phyloP scores from a whole-genome alignment of 768 basidiomycete genomes.

The Tricholoma sp. region DNA sequence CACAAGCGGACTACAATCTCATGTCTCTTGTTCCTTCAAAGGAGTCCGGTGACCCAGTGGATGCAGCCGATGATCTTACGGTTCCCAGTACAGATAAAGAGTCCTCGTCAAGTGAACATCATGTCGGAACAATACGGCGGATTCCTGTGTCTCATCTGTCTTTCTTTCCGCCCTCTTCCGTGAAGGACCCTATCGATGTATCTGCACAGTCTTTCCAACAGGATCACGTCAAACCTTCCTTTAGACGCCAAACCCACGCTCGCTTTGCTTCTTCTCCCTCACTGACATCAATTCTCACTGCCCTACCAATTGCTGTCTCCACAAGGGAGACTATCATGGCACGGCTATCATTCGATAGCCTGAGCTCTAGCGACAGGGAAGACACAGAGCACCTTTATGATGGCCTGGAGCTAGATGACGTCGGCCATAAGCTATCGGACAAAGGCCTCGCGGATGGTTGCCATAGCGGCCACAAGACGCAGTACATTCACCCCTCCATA shows the following conservation, averaged over 20 bases:
- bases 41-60: slow-evolving; percentile 13
- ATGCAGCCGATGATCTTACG: slow-evolving; percentile 4
- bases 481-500: background rate
- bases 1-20: slow-evolving; percentile 18
- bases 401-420: slow-evolving; percentile 43
- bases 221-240: background rate
- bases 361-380: slow-evolving; percentile 37
- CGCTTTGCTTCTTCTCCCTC: slow-evolving; percentile 30
- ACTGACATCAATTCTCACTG: slow-evolving; percentile 38
- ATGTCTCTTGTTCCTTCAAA: slow-evolving; percentile 21
- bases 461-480: background rate
- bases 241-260: slow-evolving; percentile 5
- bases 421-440: slow-evolving; percentile 16
- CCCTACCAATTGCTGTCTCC: slow-evolving; percentile 47
- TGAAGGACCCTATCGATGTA: slow-evolving; percentile 11
- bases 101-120: slow-evolving; percentile 2
- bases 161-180: slow-evolving; percentile 48
- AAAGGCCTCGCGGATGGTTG: background rate
- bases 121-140: slow-evolving; percentile 32
- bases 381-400: slow-evolving; percentile 25
- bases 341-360: slow-evolving; percentile 50
- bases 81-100: slow-evolving; percentile 5
- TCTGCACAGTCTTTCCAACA: slow-evolving; percentile 8
- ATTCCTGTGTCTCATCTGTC: slow-evolving; percentile 48
- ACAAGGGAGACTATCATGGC: slow-evolving; percentile 51